Evolutionary conservation across 208 protist species (phyloP), one percentile per base, ranked within the genome.

Genomic region (Crithidia sp.): DNA sequence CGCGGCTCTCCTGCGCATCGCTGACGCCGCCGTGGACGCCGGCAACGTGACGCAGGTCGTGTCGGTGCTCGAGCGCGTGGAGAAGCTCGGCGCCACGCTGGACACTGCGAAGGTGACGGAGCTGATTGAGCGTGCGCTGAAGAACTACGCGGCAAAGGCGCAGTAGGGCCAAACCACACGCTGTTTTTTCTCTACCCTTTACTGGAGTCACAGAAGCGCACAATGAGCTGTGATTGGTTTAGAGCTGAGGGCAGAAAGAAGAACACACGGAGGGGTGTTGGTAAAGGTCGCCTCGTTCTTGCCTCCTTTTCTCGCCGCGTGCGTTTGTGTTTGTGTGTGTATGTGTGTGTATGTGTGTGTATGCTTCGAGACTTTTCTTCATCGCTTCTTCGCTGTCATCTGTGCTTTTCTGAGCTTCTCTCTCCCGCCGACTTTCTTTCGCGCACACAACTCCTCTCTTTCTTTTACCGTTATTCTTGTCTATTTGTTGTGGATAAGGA

Each of bases 31-130:
- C n/a, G 64, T 68, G 40, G 86, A 91, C 56, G 67, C 87, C 0
- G 91, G 91, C 56, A 91, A 88, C 68, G 88, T 86, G 49, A 87
- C 88, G 45, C 80, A 87, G 65, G 45, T 90, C 8, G 16, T 95
- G n/a, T 59, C 64, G 3, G 74, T 79, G 12, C 74, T 95, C 5
- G 85, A 91, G 71, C 64, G 54, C 13, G 68, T 95, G 47, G 78
- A 93, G 80, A 44, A 78, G 50, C 73, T 66, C 40, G 91, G 88
- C 28, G 69, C 83, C 5, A 44, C 58, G 60, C 79, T 95, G 1
- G 85, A 93, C 64, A 47, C 79, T 44, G 68, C 53, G 36, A 80
- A 83, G 54, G 83, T 92, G 62, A 72, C 74, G 39, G 79, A 85
- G 71, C 55, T 93, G 58, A 79, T 95, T n/a, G 85, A 95, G 73